phyloP scores from a whole-genome alignment of 345 rosid species.

The sweet orange (Citrus sinensis) region DNA sequence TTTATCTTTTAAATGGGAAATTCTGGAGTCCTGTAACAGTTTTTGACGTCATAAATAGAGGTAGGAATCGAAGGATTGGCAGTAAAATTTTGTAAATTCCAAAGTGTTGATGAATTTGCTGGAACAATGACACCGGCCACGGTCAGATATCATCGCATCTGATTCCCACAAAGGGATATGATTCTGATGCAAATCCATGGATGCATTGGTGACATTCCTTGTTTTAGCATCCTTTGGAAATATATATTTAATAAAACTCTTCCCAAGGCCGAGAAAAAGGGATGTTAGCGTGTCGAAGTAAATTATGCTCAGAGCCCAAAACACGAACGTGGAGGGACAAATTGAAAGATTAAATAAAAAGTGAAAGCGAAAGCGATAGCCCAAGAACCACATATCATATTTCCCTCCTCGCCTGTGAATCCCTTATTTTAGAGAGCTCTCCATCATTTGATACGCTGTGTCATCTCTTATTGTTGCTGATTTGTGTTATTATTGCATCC shows the following conservation, averaged over 20 bases:
- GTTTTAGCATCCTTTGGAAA: slow-evolving; percentile 26
- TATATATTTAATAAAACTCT: not conserved
- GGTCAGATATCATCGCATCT: not conserved
- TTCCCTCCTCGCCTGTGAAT: not conserved
- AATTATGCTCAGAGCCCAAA: slow-evolving; percentile 14
- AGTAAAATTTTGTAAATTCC: not conserved
- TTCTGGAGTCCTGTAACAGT: not conserved
- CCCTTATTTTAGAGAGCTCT: slow-evolving; percentile 15
- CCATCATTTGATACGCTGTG: slow-evolving; percentile 9
- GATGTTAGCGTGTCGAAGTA: slow-evolving; percentile 31
- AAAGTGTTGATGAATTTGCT: not conserved
- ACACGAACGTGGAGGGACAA: slow-evolving; percentile 6
- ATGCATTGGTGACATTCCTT: slow-evolving; percentile 5
- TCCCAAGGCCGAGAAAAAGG: slow-evolving; percentile 12
- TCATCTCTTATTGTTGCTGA: slow-evolving; percentile 12
- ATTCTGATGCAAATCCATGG: too few species aligned
- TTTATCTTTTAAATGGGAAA: not conserved
- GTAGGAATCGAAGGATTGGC: not conserved
- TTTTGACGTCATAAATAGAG: not conserved
- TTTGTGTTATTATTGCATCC: not conserved
- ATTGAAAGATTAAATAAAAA: slow-evolving; percentile 5
- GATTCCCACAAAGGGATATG: slow-evolving; percentile 4
- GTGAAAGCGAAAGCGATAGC: not conserved
- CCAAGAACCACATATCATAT: not conserved
- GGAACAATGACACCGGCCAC: not conserved